phyloP scores from a whole-genome alignment of 257 asterid species.

The Linderniella brevidens region DNA sequence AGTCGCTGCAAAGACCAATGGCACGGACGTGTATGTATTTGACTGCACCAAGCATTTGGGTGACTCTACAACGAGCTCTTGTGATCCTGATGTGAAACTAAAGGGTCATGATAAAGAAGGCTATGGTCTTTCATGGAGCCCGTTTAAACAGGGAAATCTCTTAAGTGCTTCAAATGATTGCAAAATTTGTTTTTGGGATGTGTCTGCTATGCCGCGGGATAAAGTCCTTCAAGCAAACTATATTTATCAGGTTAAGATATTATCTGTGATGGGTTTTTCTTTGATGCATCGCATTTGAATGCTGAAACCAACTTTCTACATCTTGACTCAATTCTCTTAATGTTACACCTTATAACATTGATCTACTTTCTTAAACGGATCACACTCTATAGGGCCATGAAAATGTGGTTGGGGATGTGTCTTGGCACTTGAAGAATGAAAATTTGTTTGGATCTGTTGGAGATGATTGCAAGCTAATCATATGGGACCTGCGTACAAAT shows the following conservation, averaged over 20 bases:
- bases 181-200: constrained; percentile 81
- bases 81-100: constrained; percentile 67
- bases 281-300: not conserved
- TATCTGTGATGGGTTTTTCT: not conserved
- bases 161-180: constrained; percentile 84
- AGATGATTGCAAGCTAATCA: constrained; percentile 77
- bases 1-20: constrained; percentile 75
- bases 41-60: constrained; percentile 41
- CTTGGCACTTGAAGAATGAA: constrained; percentile 78
- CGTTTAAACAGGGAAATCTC: constrained; percentile 61
- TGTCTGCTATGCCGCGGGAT: constrained; percentile 43
- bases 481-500: constrained; percentile 89
- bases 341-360: no score
- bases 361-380: not conserved
- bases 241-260: constrained; percentile 37
- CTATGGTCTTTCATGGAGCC: constrained; percentile 87
- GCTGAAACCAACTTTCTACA: not conserved
- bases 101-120: constrained; percentile 89
- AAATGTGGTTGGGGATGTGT: constrained; percentile 72
- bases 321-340: no score
- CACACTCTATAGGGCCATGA: constrained; percentile 42
- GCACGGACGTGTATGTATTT: constrained; percentile 60
- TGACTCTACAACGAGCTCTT: constrained; percentile 20
- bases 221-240: constrained; percentile 50
- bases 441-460: constrained; percentile 87